Evolutionary conservation across 2,329 filamentous ascomycete species (phyloP), one percentile per base, ranked within the genome.

Genomic region (Penicillium hordei): DNA sequence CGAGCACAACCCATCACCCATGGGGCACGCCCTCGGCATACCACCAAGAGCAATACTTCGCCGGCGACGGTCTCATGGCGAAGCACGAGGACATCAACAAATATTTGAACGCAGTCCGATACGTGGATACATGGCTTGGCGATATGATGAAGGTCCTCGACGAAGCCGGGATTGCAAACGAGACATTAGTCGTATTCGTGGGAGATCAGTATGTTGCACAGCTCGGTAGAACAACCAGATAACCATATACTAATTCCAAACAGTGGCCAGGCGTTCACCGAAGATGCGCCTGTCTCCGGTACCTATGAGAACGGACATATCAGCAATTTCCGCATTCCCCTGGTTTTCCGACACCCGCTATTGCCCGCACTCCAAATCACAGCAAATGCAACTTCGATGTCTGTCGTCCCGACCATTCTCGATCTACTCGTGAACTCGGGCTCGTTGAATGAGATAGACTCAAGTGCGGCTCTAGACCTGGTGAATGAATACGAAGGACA

Each of bases 401-500:
- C 75, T 17, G 76, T 80, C 49, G 55, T 80, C 5, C 78, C 78
- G 2, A 80, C 77, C 3, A 72, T 80, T 44, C 72, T 80, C 15
- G 78, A 80, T 60, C 70, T 80, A 3, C 67, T 80, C 15, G 65
- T 77, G 46, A 69, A 72, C 49, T 76, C 76, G 12, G 68, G 71
- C 38, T 79, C 77, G 1, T 60, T 80, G 29, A 67, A 75, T 46
- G 50, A 62, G 1, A 60, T 64, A 21, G 75, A 75, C 54, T 66
- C 63, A 1, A 57, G 60, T 1, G 70, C 69, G 7, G 76, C 76
- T 8, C 60, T 67, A 5, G 72, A 77, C 52, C 61, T 81, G 2
- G 69, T 78, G 12, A 71, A 76, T 29, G 72, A 78, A 55, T 80
- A 80, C 61, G 74, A 80, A 63, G 78, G 76, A 7, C 78, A 79